phyloP scores from a whole-genome alignment of 2,329 filamentous ascomycete species.

The Cladophialophora carrionii region DNA sequence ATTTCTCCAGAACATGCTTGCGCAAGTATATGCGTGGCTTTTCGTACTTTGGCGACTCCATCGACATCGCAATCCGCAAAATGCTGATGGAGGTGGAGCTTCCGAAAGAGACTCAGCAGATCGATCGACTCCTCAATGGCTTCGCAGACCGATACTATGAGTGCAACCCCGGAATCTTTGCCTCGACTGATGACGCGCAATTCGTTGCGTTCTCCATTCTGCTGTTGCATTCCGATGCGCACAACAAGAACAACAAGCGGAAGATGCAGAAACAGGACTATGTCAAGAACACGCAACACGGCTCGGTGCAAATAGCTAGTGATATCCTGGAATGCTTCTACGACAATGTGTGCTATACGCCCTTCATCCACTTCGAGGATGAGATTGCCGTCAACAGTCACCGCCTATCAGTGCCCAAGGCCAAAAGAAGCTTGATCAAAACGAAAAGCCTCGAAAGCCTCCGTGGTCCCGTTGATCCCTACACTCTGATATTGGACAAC shows the following conservation, averaged over 20 bases:
- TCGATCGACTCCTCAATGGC: slow-evolving; percentile 88
- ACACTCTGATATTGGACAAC: slow-evolving; percentile 88
- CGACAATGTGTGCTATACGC: slow-evolving; percentile 97
- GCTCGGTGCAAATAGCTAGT: slow-evolving; percentile 75
- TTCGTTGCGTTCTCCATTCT: slow-evolving; percentile 96
- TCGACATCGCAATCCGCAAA: slow-evolving; percentile 97
- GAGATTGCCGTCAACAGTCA: slow-evolving; percentile 79
- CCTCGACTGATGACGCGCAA: slow-evolving; percentile 77
- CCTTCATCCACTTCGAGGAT: slow-evolving; percentile 96
- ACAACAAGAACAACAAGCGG: slow-evolving; percentile 99
- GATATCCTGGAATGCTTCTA: slow-evolving; percentile 96
- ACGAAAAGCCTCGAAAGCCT: slow-evolving; percentile 66
- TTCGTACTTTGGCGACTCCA: slow-evolving; percentile 92
- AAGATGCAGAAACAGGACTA: slow-evolving; percentile 98
- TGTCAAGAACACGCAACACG: slow-evolving; percentile 88
- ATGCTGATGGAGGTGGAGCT: slow-evolving; percentile 94
- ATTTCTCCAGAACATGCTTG: slow-evolving; percentile 79
- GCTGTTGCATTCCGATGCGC: slow-evolving; percentile 96
- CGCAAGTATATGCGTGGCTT: slow-evolving; percentile 96
- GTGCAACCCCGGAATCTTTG: slow-evolving; percentile 94
- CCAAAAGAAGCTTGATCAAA: slow-evolving; percentile 71
- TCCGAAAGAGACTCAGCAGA: slow-evolving; percentile 96
- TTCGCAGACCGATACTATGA: slow-evolving; percentile 98
- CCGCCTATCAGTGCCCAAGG: slow-evolving; percentile 70
- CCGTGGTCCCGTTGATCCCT: slow-evolving; percentile 91